These are phyloP conservation scores for Diaporthe longicolla DNA, from an alignment of 2,329 filamentous ascomycete species.

Conservation along the genomic window DNA sequence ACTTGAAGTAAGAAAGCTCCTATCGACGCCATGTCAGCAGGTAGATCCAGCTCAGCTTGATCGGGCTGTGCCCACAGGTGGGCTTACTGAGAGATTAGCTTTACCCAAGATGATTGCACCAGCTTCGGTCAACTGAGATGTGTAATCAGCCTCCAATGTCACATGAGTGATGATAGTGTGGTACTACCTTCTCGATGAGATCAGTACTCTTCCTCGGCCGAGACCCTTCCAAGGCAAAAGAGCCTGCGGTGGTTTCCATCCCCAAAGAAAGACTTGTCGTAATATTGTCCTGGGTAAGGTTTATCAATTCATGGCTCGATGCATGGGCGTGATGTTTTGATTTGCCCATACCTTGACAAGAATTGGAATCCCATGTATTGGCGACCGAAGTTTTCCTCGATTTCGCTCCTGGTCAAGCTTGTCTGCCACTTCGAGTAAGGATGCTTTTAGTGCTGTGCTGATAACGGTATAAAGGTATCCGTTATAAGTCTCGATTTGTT, in stretches of 20 bases:
- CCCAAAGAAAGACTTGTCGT: not conserved
- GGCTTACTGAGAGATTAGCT: not conserved
- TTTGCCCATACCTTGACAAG: not conserved
- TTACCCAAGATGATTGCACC: not conserved
- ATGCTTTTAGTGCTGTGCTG: not conserved
- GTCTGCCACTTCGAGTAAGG: not conserved
- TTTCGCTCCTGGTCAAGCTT: not conserved
- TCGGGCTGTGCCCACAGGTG: not conserved
- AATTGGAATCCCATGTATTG: not conserved
- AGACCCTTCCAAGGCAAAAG: not conserved
- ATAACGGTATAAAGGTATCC: not conserved
- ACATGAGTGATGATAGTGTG: not conserved
- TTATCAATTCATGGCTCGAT: not conserved
- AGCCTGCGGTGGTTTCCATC: not conserved
- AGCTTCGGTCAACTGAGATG: not conserved
- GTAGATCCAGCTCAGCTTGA: not conserved
- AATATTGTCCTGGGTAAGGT: not conserved
- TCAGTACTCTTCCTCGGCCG: not conserved
- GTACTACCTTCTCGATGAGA: not conserved
- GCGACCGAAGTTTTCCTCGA: not conserved
- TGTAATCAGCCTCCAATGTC: not conserved
- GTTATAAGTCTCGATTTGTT: not conserved
- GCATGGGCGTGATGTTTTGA: fast-evolving
- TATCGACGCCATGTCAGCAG: not conserved
- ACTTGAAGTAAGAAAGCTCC: not conserved